Conservation (phyloP, 2,329 filamentous ascomycete species). For the Fusarium sp. region DNA sequence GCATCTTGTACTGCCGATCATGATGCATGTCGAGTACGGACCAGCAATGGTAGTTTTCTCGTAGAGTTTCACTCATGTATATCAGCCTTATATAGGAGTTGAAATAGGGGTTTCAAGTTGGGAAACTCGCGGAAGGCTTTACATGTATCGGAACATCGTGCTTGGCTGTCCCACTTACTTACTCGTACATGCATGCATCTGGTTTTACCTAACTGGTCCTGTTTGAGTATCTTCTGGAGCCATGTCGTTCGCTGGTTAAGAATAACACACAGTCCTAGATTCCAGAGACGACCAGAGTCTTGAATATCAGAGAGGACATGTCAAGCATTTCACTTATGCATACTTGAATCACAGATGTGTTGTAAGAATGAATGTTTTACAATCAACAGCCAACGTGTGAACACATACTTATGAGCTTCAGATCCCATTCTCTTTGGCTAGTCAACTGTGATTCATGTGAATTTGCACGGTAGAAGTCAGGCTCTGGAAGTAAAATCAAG, state of each 20-base stretch:
- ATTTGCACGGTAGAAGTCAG: not conserved
- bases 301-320: not conserved
- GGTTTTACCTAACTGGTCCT: not conserved
- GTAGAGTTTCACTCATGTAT: not conserved
- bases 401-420: not conserved
- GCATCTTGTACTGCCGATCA: slow-evolving; percentile 6
- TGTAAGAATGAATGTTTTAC: not conserved
- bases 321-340: not conserved
- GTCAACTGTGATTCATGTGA: not conserved
- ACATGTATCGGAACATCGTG: not conserved
- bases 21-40: not conserved
- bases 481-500: not conserved
- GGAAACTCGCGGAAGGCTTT: not conserved
- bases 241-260: not conserved
- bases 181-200: not conserved
- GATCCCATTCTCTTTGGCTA: not conserved
- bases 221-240: not conserved
- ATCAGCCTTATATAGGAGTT: not conserved
- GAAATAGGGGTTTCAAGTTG: slow-evolving; percentile 2
- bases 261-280: not conserved
- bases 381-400: not conserved
- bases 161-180: not conserved
- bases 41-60: not conserved
- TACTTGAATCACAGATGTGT: not conserved
- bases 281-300: not conserved